Evolutionary conservation across 768 basidiomycete species (phyloP).

Genomic region (Pilatotrama ljubarskyi): DNA sequence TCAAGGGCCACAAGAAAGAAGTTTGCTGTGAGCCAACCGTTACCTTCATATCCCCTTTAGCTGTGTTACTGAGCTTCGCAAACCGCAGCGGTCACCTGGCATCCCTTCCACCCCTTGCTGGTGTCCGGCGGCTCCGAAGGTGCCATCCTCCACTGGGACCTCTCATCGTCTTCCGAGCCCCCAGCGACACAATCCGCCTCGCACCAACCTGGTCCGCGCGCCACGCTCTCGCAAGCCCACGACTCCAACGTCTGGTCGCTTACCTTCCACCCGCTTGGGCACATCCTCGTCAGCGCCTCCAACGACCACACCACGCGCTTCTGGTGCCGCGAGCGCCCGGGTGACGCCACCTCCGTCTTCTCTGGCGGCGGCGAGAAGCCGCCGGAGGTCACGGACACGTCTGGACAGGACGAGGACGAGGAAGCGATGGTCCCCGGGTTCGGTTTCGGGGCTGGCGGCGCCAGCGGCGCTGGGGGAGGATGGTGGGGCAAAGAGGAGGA

Average conservation of each 20-base stretch:
- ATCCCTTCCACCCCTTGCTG: conserved; percentile 89
- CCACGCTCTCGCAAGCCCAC: conserved; percentile 92
- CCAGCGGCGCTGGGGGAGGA: conserved; percentile 26
- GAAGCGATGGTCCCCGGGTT: conserved; percentile 78
- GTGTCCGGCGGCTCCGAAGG: conserved; percentile 96
- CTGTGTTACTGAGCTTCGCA: neutral
- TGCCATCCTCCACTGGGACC: conserved; percentile 91
- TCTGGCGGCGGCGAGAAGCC: conserved; percentile 84
- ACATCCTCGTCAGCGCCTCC: conserved; percentile 90
- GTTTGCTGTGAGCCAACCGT: conserved; percentile 75
- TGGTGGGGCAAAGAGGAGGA: conserved; percentile 55
- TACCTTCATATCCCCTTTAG: neutral
- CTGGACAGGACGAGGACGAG: conserved; percentile 57
- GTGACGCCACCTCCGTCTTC: conserved; percentile 78
- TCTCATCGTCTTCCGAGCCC: conserved; percentile 61
- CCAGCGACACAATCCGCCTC: conserved; percentile 34
- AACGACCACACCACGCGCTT: conserved; percentile 99
- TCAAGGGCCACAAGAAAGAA: conserved; percentile 98
- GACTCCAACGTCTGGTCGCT: conserved; percentile 98
- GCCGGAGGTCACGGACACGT: conserved; percentile 60
- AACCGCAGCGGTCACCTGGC: conserved; percentile 84
- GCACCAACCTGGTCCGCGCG: conserved; percentile 57
- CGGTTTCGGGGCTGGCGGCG: conserved; percentile 37
- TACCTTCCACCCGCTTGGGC: conserved; percentile 93
- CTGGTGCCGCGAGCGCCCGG: conserved; percentile 91